Base-by-base conservation (phyloP, 1,284 basidiomycete species). In the Grifola frondosa region DNA sequence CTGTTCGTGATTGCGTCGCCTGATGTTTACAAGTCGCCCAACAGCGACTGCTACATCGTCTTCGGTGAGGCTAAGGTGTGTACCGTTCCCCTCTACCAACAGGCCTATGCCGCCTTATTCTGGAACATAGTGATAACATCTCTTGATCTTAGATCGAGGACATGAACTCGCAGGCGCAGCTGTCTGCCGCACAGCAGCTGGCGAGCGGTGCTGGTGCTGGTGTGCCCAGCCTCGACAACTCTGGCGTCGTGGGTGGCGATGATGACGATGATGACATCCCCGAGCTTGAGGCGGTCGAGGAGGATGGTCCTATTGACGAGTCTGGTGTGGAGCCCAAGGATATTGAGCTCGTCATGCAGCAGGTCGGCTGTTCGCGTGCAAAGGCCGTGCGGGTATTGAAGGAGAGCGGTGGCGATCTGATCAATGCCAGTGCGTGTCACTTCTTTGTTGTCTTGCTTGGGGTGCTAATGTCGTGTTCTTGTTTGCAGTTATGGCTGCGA, bases 1-100 rank as follows among this genome's bases (percentile, higher is more conserved):
- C 82, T 99, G 49, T 91, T 97, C 67, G 95, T 98, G 52, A 82
- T 99, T 59, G 81, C 91, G 49, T 77, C 88, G 47, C 96, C 97
- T 40, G 96, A 99, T 58, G 96, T 99, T 41, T 99, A 92, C 86
- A 98, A 97, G 78, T 94, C 93, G 40, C 84, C 90, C 39, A 91
- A 91, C 71, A 94, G 91, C 61, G 97, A 99, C 71, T 92, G 89
- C 71, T 98, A 99, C 80, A 93, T 99, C 65, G 93, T 99, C 54
- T 99, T 98, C 60, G 96, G 96, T 58, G 96, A 99, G 77, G 94
- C 93, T 56, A 97, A 95, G 81, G 85, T 87, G 42, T 32, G 65
- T 45, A 12, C 11, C n/a, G 7, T 12, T 30, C n/a, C 3, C 35
- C 17, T 38, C 8, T 2, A 13, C 29, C 16, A 8, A 19, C 12